These are phyloP conservation scores for Malassezia caprae DNA, from an alignment of 1,284 basidiomycete species.

Conservation along the genomic window DNA sequence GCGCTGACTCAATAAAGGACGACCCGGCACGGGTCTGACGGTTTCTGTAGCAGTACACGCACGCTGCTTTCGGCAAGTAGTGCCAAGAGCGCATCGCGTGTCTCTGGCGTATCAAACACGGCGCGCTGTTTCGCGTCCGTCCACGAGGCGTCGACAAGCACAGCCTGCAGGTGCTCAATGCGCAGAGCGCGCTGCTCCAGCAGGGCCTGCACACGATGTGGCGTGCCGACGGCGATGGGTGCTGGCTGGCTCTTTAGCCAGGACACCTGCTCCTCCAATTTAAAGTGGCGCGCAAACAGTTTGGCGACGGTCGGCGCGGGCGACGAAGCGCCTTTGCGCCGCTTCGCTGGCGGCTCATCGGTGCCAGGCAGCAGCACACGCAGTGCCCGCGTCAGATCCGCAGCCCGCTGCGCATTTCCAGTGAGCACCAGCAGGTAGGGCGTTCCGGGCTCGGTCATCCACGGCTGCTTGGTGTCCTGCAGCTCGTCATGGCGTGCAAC, in stretches of 20 bases:
- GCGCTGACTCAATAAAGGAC: neutral
- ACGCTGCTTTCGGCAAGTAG: conserved; percentile 16
- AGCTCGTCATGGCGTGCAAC: neutral
- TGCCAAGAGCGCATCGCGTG: conserved; percentile 31
- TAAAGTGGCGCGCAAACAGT: conserved; percentile 45
- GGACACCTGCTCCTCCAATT: conserved; percentile 34
- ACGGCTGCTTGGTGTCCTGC: neutral
- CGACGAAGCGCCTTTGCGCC: conserved; percentile 2
- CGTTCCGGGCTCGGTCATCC: conserved; percentile 4
- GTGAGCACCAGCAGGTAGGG: conserved; percentile 31
- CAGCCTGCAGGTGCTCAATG: conserved; percentile 23
- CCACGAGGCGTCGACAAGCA: conserved; percentile 40
- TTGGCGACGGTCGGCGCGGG: conserved; percentile 24
- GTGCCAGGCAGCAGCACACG: conserved; percentile 21
- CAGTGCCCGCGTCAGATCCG: conserved; percentile 29
- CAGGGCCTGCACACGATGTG: conserved; percentile 30
- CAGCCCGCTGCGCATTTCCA: conserved; percentile 38
- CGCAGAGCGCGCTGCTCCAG: conserved; percentile 24
- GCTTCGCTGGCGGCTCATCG: conserved; percentile 4
- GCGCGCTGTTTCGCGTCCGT: conserved; percentile 34
- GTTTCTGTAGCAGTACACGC: neutral
- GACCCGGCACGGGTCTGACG: neutral
- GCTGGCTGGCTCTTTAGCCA: conserved; percentile 28
- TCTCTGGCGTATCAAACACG: conserved; percentile 38
- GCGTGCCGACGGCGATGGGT: conserved; percentile 38